A percentile compares a stretch with the other conserved stretches of the same genome.
These are phyloP conservation scores for Trematosphaeria pertusa DNA, from an alignment of 2,329 filamentous ascomycete species.

Conservation along the genomic window DNA sequence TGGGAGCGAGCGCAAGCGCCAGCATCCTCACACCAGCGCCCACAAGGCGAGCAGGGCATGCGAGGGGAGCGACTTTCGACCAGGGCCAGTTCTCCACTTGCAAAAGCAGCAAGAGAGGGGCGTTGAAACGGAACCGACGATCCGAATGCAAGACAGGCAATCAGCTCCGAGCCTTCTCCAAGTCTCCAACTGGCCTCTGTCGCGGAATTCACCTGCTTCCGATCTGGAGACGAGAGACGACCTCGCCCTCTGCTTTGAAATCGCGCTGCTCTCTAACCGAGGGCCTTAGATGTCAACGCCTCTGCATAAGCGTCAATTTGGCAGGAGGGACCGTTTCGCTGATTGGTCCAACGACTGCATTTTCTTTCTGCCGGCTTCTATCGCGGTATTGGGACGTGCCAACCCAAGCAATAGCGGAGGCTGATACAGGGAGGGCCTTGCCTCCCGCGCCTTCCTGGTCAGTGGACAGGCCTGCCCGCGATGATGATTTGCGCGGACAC, in stretches of 20 bases:
- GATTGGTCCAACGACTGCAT: constrained; percentile 31
- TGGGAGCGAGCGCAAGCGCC: constrained; percentile 28
- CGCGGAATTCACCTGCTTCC: too few species aligned
- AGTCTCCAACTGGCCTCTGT: too few species aligned
- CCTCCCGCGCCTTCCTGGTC: constrained; percentile 40
- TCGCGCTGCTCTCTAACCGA: constrained; percentile 40
- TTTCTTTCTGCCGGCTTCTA: constrained; percentile 41
- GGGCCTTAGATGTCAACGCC: constrained; percentile 41
- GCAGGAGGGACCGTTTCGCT: constrained; percentile 24
- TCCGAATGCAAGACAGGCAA: constrained; percentile 27
- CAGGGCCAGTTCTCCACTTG: constrained; percentile 21
- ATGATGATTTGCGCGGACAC: constrained; percentile 40
- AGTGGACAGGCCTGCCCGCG: constrained; percentile 20
- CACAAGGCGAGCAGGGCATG: constrained; percentile 22
- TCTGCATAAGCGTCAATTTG: constrained; percentile 48
- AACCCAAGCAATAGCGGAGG: constrained; percentile 34
- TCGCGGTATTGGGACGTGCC: constrained; percentile 37
- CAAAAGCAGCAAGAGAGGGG: constrained; percentile 12
- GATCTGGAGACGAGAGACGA: constrained; percentile 21
- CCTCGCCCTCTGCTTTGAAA: constrained; percentile 40
- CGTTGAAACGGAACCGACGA: constrained; percentile 21
- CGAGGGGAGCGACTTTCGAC: constrained; percentile 12
- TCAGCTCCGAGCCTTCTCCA: constrained; percentile 19
- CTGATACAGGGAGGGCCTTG: constrained; percentile 37
- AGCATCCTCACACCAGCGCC: constrained; percentile 24